Evolutionary conservation across 2,329 filamentous ascomycete species (phyloP).

Genomic region (Scedosporium minutisporum): DNA sequence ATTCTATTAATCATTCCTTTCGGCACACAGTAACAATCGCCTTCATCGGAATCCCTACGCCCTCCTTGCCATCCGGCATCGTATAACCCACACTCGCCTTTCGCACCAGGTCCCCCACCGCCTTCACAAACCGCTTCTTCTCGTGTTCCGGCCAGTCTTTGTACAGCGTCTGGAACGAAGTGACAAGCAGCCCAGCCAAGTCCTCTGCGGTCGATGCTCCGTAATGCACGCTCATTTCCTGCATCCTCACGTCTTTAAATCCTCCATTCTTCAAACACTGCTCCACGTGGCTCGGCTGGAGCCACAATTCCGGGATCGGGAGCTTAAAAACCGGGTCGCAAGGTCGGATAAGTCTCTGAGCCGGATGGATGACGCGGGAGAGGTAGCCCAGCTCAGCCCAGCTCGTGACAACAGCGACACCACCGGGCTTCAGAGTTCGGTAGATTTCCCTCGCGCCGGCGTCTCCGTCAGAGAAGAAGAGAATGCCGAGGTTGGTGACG

Average conservation of each 20-base stretch:
- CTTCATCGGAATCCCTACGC: slow-evolving; percentile 7
- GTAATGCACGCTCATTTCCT: slow-evolving; percentile 4
- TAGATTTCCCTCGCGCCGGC: slow-evolving; percentile 24
- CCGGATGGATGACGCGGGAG: slow-evolving; percentile 7
- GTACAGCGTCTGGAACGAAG: slow-evolving; percentile 1
- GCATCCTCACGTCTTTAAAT: slow-evolving; percentile 5
- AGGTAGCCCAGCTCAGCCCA: slow-evolving; percentile 15
- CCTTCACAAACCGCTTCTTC: background rate
- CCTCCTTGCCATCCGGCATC: background rate
- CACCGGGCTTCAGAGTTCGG: slow-evolving; percentile 25
- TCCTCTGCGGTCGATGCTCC: slow-evolving; percentile 2
- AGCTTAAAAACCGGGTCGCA: slow-evolving; percentile 8
- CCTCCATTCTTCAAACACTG: slow-evolving; percentile 3
- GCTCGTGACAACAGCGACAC: slow-evolving; percentile 24
- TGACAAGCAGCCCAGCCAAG: background rate
- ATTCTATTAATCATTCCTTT: background rate
- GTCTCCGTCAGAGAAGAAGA: slow-evolving; percentile 22
- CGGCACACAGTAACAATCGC: slow-evolving; percentile 9
- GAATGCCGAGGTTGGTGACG: slow-evolving; percentile 28
- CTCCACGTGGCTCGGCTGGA: slow-evolving; percentile 6
- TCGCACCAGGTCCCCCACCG: background rate
- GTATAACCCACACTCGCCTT: background rate
- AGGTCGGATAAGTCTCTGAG: slow-evolving; percentile 10
- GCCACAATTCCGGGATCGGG: slow-evolving; percentile 10
- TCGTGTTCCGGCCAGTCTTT: slow-evolving; percentile 9